These are phyloP conservation scores for Rhipidocladum racemiflorum DNA, from an alignment of 176 grass and related monocot species.

Conservation along the genomic window DNA sequence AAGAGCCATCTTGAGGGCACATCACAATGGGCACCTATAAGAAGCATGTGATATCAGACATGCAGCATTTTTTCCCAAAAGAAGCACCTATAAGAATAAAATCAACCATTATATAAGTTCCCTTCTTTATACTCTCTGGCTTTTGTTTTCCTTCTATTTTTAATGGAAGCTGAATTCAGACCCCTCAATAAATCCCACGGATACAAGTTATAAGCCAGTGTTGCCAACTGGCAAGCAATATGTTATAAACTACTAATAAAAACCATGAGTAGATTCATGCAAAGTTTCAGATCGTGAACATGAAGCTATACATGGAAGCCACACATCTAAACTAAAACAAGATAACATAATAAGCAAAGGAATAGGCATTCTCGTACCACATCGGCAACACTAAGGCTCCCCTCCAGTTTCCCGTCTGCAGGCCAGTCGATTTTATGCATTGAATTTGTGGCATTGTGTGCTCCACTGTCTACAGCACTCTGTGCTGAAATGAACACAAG, in stretches of 20 bases:
- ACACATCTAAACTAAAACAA: not conserved
- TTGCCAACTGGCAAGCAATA: not conserved
- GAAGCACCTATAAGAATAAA: conserved; percentile 2
- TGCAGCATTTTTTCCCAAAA: not conserved
- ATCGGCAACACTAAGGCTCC: conserved; percentile 40
- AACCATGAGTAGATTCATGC: not conserved
- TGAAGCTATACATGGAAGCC: not conserved
- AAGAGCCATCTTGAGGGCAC: no score
- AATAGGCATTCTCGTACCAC: conserved; percentile 48
- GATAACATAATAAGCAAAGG: not conserved
- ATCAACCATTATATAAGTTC: not conserved
- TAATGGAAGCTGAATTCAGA: conserved; percentile 12
- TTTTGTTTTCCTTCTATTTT: not conserved
- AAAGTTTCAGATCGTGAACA: not conserved
- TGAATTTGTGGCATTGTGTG: conserved; percentile 77
- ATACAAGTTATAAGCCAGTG: not conserved
- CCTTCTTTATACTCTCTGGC: not conserved
- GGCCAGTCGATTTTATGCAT: conserved; percentile 77
- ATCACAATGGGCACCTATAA: no score
- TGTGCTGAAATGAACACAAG: conserved; percentile 84
- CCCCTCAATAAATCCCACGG: not conserved
- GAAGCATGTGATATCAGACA: not conserved
- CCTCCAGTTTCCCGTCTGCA: conserved; percentile 43
- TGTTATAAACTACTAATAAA: not conserved
- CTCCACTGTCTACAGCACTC: conserved; percentile 90